Evolutionary conservation across 2,329 filamentous ascomycete genomes (phyloP), one percentile per base, ranked within the genome.

Genomic region (Aspergillus floridensis): DNA sequence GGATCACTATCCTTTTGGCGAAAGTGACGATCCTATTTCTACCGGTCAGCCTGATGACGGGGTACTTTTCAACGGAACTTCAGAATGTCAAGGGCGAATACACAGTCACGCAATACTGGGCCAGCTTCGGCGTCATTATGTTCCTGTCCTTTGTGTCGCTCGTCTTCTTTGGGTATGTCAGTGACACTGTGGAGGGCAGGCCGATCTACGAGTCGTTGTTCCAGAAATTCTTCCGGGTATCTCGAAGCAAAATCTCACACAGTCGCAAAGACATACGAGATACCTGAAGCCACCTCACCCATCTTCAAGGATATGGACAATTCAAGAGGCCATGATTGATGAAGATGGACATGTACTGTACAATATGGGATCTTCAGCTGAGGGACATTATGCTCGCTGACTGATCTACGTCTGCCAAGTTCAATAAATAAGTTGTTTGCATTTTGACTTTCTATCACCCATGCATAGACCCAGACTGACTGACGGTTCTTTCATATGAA

Each of bases 21-120:
- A 92, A 92, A 71, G 84, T 89, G 5, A 90, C 87, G 12, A 89
- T 92, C 46, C 79, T 92, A 54, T 92, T 92, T 76, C 80, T 92
- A 57, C 89, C 89, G 0, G 87, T 92, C 61, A 88, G 84, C 65
- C 81, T 92, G 52, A 87, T 92, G 84, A 91, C 88, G 3, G 85
- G 81, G 32, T 92, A 91, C 73, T 92, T 91, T 72, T 87, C 86
- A 5, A 82, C 88, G 1, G 83, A 90, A 70, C 83, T 91, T 53
- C 74, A 78, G 7, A 82, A 84, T 4, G 76, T 87, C 10, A 79
- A 83, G 52, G 71, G 72, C 7, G 74, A 77, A n/a, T 91, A 89
- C 73, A 85, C 83, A 0, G 75, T 82, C 14, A 80, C 73, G 58
- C 83, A 85, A 48, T 92, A 90, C 71, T 92, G 89, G 89, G 78